phyloP scores from a whole-genome alignment of 345 rosid species.

The Euphorbia peplus region DNA sequence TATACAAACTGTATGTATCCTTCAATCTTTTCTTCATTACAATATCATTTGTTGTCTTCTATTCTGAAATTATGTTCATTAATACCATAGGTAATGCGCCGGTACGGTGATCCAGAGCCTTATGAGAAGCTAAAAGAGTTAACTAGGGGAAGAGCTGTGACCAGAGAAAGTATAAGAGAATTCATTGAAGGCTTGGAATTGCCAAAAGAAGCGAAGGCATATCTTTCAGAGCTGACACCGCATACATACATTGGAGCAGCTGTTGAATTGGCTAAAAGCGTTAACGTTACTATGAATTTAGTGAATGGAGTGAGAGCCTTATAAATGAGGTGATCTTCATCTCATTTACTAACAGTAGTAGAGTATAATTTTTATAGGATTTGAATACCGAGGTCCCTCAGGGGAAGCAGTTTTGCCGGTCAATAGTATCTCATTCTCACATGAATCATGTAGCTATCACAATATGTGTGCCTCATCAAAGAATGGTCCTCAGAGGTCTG shows the following conservation, averaged over 20 bases:
- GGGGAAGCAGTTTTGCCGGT: background rate
- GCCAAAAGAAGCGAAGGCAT: conserved; percentile 61
- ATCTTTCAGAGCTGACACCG: conserved; percentile 67
- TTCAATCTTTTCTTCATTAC: background rate
- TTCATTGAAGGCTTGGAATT: conserved; percentile 65
- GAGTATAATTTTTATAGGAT: too few species aligned
- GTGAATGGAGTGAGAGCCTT: conserved; percentile 22
- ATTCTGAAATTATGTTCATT: background rate
- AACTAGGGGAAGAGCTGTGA: conserved; percentile 85
- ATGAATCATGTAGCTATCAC: background rate
- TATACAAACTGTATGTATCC: conserved; percentile 69
- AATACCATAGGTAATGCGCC: conserved; percentile 70
- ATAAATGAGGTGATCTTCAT: background rate
- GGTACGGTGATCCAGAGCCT: conserved; percentile 90
- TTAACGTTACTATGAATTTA: conserved; percentile 27
- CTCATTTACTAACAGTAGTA: background rate
- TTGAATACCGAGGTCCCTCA: too few species aligned
- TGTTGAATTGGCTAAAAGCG: conserved; percentile 49
- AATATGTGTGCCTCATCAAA: background rate
- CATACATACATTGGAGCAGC: conserved; percentile 82
- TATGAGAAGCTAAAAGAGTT: conserved; percentile 90
- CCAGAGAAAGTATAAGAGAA: conserved; percentile 61
- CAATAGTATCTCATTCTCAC: background rate
- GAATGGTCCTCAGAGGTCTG: background rate
- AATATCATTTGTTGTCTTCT: background rate